Evolutionary conservation across 441 rosid genomes (phyloP).

Genomic region (Erodium texanum): DNA sequence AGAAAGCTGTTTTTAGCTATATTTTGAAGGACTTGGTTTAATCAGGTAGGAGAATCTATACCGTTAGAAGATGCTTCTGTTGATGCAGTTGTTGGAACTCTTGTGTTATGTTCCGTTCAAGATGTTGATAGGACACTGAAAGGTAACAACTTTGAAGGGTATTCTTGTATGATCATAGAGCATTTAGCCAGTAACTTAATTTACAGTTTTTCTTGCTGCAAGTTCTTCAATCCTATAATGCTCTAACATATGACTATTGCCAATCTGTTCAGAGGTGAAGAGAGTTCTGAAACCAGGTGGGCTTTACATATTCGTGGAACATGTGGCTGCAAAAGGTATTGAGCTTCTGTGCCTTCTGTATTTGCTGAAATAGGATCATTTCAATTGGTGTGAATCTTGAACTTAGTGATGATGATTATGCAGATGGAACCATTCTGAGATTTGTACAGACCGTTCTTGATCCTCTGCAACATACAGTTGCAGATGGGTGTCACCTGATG

Average conservation of each 20-base stretch:
- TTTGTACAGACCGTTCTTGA: slow-evolving; percentile 51
- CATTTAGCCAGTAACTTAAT: not conserved
- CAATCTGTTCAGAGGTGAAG: slow-evolving; percentile 47
- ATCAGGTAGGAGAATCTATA: slow-evolving; percentile 76
- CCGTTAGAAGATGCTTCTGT: slow-evolving; percentile 71
- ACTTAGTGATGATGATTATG: slow-evolving; percentile 11
- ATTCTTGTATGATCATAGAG: not conserved
- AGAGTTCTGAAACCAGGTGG: slow-evolving; percentile 83
- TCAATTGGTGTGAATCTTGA: not conserved
- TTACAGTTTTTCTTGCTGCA: not conserved
- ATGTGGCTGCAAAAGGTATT: slow-evolving; percentile 79
- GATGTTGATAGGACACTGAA: slow-evolving; percentile 51
- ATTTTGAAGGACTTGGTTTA: slow-evolving; percentile 11
- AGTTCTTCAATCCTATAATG: not conserved
- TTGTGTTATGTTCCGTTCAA: slow-evolving; percentile 72
- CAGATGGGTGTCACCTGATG: slow-evolving; percentile 77
- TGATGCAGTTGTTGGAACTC: slow-evolving; percentile 85
- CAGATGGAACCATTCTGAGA: slow-evolving; percentile 68
- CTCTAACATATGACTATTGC: too few relatives aligned
- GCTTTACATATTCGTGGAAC: slow-evolving; percentile 68
- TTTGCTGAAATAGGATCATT: not conserved
- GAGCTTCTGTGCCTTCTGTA: not conserved
- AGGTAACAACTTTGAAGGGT: slow-evolving; percentile 28
- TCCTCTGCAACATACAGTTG: slow-evolving; percentile 60
- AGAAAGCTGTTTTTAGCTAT: slow-evolving; percentile 2